A percentile compares a stretch with the other conserved stretches of the same genome.
These are phyloP conservation scores for Didymella lethalis DNA, from an alignment of 2,329 filamentous ascomycete species.

Conservation along the genomic window DNA sequence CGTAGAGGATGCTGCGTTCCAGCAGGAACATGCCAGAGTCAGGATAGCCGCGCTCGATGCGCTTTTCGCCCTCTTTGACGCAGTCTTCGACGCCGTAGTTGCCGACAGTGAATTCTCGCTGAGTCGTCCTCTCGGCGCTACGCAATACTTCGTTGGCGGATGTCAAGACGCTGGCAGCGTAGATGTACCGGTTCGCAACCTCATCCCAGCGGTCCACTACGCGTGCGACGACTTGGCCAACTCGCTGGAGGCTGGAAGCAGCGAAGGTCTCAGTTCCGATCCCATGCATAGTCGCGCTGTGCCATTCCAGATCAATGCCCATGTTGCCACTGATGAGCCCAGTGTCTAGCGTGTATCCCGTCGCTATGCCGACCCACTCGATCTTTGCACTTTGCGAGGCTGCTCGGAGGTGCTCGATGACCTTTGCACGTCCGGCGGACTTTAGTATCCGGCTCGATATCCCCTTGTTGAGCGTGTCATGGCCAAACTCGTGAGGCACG, in stretches of 20 bases:
- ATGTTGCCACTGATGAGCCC: constrained; percentile 45
- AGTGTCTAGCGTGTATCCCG: constrained; percentile 45
- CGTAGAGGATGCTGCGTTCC: constrained; percentile 50
- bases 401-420: constrained; percentile 41
- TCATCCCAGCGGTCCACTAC: constrained; percentile 44
- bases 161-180: constrained; percentile 43
- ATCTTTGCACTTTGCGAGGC: constrained; percentile 26
- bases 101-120: constrained; percentile 42
- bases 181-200: constrained; percentile 49
- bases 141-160: constrained; percentile 44
- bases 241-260: constrained; percentile 45
- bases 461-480: constrained; percentile 41
- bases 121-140: constrained; percentile 39
- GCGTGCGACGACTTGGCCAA: constrained; percentile 38
- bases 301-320: constrained; percentile 52
- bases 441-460: constrained; percentile 44
- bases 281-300: constrained; percentile 51
- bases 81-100: constrained; percentile 47
- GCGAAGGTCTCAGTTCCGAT: constrained; percentile 48
- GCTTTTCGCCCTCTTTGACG: constrained; percentile 44
- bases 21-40: constrained; percentile 52
- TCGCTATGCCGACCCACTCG: constrained; percentile 48
- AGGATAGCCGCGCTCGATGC: constrained; percentile 49
- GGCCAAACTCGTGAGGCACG: constrained; percentile 55
- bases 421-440: constrained; percentile 37